phyloP scores from a whole-genome alignment of 1,284 basidiomycete species.

The Chondrostereum purpureum region DNA sequence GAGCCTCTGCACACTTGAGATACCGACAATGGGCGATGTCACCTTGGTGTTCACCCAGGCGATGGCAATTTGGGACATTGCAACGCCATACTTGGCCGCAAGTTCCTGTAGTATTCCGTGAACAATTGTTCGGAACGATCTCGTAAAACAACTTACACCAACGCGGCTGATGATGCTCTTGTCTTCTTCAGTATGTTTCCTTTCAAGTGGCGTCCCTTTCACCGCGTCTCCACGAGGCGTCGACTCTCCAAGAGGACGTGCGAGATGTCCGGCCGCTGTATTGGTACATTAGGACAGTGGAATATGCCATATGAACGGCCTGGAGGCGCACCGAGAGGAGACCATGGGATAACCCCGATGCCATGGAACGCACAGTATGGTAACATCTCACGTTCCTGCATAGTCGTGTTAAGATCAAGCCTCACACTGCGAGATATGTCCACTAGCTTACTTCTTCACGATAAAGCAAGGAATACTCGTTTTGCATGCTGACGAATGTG shows the following conservation, averaged over 20 bases:
- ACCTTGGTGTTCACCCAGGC: conserved; percentile 21
- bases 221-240: conserved; percentile 7
- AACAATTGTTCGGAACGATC: not conserved
- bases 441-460: conserved; percentile 27
- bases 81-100: conserved; percentile 18
- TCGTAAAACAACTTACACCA: conserved; percentile 9
- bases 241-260: conserved; percentile 10
- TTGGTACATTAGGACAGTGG: too few relatives aligned
- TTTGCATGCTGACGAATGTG: conserved; percentile 30
- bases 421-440: not conserved
- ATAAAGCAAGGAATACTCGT: conserved; percentile 29
- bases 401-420: not conserved
- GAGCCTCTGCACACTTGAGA: conserved; percentile 14
- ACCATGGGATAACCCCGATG: conserved; percentile 15
- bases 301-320: too few relatives aligned
- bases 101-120: conserved; percentile 14
- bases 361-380: conserved; percentile 21
- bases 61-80: conserved; percentile 22
- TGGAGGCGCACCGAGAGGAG: conserved; percentile 5
- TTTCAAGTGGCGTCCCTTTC: conserved; percentile 6
- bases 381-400: conserved; percentile 11
- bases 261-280: conserved; percentile 10
- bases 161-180: conserved; percentile 21
- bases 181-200: conserved; percentile 13
- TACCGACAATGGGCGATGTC: conserved; percentile 21